These are phyloP conservation scores for Saussurea involucrata DNA, from an alignment of 129 eudicot genomes.

Conservation along the genomic window DNA sequence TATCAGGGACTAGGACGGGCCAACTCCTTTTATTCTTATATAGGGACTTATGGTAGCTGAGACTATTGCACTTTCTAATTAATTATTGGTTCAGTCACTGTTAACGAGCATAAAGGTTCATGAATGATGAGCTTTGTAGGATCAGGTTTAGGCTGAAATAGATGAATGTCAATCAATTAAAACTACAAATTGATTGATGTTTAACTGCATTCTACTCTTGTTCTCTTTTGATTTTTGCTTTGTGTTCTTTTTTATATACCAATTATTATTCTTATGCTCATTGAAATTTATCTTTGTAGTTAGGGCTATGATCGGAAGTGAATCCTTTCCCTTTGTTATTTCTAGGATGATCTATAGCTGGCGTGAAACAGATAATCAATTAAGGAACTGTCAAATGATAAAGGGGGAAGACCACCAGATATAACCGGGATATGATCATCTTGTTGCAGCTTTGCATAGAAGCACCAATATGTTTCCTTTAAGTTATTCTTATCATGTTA, in stretches of 20 bases:
- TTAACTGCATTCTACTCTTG: not conserved
- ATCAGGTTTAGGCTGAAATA: not conserved
- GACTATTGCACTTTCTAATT: not conserved
- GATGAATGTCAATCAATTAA: not conserved
- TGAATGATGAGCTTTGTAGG: not conserved
- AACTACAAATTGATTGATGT: not conserved
- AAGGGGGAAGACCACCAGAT: not conserved
- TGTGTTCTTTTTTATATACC: no score
- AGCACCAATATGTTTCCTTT: no score
- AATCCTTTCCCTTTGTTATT: not conserved
- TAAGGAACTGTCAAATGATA: not conserved
- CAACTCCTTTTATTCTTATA: not conserved
- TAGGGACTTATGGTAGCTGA: not conserved
- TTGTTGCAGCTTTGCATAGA: not conserved
- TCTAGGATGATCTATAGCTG: not conserved
- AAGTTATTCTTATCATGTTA: no score
- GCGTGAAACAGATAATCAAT: not conserved
- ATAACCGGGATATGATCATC: not conserved
- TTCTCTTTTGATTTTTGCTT: not conserved
- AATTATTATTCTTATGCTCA: not conserved
- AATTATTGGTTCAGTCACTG: not conserved
- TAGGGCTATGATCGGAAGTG: not conserved
- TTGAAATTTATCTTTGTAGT: not conserved
- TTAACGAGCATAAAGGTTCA: not conserved
- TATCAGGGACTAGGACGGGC: not conserved